Evolutionary conservation across 306 rosid genomes (phyloP).

Genomic region (Pterocarpus macrocarpus): DNA sequence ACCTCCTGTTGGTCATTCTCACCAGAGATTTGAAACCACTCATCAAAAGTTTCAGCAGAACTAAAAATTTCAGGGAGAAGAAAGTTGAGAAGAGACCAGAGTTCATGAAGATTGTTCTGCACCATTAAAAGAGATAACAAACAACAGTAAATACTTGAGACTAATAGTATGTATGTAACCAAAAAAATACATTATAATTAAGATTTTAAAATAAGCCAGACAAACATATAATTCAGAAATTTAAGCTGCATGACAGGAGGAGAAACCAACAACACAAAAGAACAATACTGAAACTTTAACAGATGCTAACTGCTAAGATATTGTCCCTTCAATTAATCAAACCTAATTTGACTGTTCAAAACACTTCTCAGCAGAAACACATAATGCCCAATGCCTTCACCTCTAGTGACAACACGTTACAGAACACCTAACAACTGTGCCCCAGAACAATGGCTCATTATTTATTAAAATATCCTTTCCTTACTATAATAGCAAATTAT

Average conservation of each 20-base stretch:
- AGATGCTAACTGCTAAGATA: constrained; percentile 6
- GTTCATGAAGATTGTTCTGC: constrained; percentile 98
- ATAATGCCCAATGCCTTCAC: not conserved
- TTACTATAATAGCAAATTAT: not conserved
- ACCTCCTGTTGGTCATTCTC: constrained; percentile 99
- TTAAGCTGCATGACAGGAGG: constrained; percentile 30
- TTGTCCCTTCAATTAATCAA: constrained; percentile 22
- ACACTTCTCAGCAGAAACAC: constrained; percentile 4
- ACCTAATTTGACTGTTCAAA: not conserved
- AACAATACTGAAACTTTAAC: constrained; percentile 17
- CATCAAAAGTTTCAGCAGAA: constrained; percentile 98
- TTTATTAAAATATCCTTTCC: constrained; percentile 8
- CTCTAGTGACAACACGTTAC: not conserved
- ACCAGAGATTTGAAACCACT: constrained; percentile 99
- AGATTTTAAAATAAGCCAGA: constrained; percentile 21
- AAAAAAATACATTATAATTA: constrained; percentile 1
- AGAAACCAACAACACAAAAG: constrained; percentile 24
- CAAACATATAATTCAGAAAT: constrained; percentile 24
- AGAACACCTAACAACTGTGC: not conserved
- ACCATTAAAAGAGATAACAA: constrained; percentile 33
- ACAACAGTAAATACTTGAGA: constrained; percentile 29
- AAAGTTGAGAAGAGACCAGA: constrained; percentile 97
- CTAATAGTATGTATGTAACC: not conserved
- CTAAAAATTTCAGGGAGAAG: constrained; percentile 99
- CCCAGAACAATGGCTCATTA: constrained; percentile 3